Evolutionary conservation across 2,329 filamentous ascomycete genomes (phyloP), one percentile per base, ranked within the genome.

Genomic region (Aspergillus flavus): DNA sequence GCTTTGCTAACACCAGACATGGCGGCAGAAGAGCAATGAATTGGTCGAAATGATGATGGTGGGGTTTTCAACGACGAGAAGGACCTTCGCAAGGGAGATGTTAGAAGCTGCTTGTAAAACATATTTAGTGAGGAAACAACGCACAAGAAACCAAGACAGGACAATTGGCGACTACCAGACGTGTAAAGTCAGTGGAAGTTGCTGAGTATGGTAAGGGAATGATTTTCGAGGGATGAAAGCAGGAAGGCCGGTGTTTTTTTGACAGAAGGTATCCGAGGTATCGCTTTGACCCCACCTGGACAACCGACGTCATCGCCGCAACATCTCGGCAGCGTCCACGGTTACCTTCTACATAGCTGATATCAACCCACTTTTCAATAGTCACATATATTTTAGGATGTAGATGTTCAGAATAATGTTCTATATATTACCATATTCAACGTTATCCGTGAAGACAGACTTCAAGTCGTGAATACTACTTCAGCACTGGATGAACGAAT

Each of bases 1-100:
- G 79, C 79, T 70, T 81, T 78, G 71, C 77, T 81, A 64, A 80
- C 73, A 68, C 76, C 72, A 62, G 78, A 75, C 79, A 79, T 80
- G 61, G 61, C 61, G 61, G 66, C 53, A 53, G 70, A 68, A 23
- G 69, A 71, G 61, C 64, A 71, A 59, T 73, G 70, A 32, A 70
- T 61, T 11, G 61, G 57, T 39, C 67, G 63, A 30, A 64, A 58
- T 10, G 53, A 26, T 56, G 9, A 21, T 50, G 50, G 41, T 57
- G 60, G 56, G 62, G 54, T n/a, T 62, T 64, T 66, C 19, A 63
- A 21, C 11, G 65, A 67, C 14, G 64, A 26, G 52, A 64, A 63
- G 39, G 65, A 65, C 65, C 69, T 73, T 66, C 65, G 63, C 21
- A 74, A 63, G 50, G 68, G 63, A 30, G 59, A 54, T 58, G 69